Conservation (phyloP, 768 basidiomycete genomes). For the Xanthoconium purpureum region DNA sequence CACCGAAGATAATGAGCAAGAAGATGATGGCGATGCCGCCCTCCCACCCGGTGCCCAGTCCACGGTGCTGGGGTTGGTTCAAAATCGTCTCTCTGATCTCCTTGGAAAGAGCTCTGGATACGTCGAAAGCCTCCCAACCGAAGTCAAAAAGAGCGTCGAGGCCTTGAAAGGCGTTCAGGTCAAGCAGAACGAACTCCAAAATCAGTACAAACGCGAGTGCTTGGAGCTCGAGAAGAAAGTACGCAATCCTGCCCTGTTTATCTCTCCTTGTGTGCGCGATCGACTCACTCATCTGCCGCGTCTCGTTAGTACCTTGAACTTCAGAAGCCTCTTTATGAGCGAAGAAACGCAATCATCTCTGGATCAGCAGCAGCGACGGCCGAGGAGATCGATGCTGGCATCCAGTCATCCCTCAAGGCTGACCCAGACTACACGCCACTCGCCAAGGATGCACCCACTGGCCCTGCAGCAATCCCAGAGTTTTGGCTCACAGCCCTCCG, state of each 20-base stretch:
- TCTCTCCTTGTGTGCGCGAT: constrained; percentile 12
- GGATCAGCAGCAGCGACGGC: constrained; percentile 69
- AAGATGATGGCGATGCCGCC: constrained; percentile 51
- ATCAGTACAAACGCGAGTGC: constrained; percentile 90
- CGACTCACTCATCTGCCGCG: constrained; percentile 3
- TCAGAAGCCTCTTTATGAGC: constrained; percentile 82
- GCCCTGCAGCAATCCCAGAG: constrained; percentile 65
- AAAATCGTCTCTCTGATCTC: constrained; percentile 79
- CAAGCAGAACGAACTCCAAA: constrained; percentile 87
- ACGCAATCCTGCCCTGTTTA: constrained; percentile 21
- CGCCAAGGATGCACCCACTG: constrained; percentile 46
- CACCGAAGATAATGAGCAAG: constrained; percentile 73
- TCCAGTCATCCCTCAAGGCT: constrained; percentile 69
- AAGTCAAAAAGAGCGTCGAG: constrained; percentile 82
- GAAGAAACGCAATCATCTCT: constrained; percentile 79
- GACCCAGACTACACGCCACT: constrained; percentile 68
- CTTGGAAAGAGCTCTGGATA: constrained; percentile 93
- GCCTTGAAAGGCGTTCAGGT: constrained; percentile 92
- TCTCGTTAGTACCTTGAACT: constrained; percentile 62
- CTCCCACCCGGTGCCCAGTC: constrained; percentile 48
- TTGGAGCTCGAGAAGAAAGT: constrained; percentile 96
- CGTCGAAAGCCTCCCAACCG: constrained; percentile 80
- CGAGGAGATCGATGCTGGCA: constrained; percentile 83
- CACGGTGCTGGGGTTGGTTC: constrained; percentile 82
- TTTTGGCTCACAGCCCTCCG: constrained; percentile 98